Evolutionary conservation across 164 flowering plant species (phyloP).

Genomic region (Chimonanthus praecox): DNA sequence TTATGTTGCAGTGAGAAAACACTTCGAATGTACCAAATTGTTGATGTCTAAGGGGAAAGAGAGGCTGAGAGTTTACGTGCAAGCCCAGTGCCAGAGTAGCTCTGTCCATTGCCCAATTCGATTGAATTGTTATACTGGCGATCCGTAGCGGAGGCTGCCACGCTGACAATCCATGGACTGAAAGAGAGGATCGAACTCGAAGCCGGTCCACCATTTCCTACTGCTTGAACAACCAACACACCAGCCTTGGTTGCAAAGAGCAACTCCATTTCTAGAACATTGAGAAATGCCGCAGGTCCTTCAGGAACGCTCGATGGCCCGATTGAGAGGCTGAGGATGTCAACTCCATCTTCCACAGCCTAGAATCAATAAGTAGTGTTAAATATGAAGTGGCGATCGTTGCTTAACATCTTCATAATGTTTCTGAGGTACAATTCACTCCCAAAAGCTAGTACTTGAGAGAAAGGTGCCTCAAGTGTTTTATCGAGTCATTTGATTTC

Average conservation of each 20-base stretch:
- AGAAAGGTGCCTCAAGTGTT: too few relatives aligned
- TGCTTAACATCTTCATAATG: too few relatives aligned
- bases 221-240: conserved; percentile 56
- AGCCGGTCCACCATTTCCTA: conserved; percentile 54
- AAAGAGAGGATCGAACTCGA: conserved; percentile 49
- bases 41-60: neutral
- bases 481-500: too few relatives aligned
- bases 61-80: conserved; percentile 27
- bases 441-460: too few relatives aligned
- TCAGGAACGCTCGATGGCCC: conserved; percentile 52
- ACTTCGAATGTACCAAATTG: neutral
- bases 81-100: conserved; percentile 43
- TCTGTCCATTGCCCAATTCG: conserved; percentile 35
- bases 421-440: too few relatives aligned
- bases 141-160: conserved; percentile 52
- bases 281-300: conserved; percentile 45
- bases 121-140: conserved; percentile 39
- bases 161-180: conserved; percentile 65
- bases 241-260: conserved; percentile 58
- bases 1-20: neutral
- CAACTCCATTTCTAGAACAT: conserved; percentile 43
- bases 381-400: too few relatives aligned
- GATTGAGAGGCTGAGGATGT: conserved; percentile 52
- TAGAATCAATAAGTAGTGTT: conserved; percentile 5
- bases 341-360: conserved; percentile 72